Base-by-base conservation (phyloP, 2,329 filamentous ascomycete species). In the Ploettnerulaceae sp. region DNA sequence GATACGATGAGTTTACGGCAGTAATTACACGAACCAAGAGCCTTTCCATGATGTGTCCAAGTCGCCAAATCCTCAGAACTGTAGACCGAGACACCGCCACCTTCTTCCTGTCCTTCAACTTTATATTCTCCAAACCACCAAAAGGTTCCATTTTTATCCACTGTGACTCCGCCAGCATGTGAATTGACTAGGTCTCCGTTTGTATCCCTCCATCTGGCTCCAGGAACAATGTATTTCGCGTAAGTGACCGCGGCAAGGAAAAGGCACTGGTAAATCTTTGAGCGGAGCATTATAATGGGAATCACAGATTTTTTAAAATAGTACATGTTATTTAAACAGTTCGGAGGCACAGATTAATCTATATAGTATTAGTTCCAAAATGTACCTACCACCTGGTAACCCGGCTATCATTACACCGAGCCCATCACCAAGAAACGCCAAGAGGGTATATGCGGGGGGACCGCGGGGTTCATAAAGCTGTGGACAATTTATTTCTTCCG, bases 121-220 rank as follows among this genome's bases (percentile, higher is more conserved):
- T 82, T 82, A 64, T 79, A 75, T 58, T 82, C 79, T 26, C 79
- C 79, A 46, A 81, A 82, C 69, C 72, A 74, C 64, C 73, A 82
- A 59, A 79, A 82, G 49, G 70, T 75, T 12, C 73, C 73, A 0
- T 70, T 70, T 29, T 73, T 62, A 31, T 81, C 76, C 0, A 75
- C 59, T 0, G 71, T 71, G 5, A 82, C 66, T 9, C 72, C 73
- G 1, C 79, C 79, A 1, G 79, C 79, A 57, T 83, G 79, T 1
- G 78, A 78, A 42, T 79, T 82, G 43, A 82, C 72, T 9, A 80
- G 59, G n/a, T 75, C 71, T 0, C 77, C 77, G 2, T 78, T 70
- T 0, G 75, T 82, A 53, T 81, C 79, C 14, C 65, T 69, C 79
- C 79, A 83, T 59, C 77, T 67, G 0, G 69, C 78, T 3, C 78